Conservation (phyloP, 768 basidiomycete genomes). For the Leccinum pellstonianum region DNA sequence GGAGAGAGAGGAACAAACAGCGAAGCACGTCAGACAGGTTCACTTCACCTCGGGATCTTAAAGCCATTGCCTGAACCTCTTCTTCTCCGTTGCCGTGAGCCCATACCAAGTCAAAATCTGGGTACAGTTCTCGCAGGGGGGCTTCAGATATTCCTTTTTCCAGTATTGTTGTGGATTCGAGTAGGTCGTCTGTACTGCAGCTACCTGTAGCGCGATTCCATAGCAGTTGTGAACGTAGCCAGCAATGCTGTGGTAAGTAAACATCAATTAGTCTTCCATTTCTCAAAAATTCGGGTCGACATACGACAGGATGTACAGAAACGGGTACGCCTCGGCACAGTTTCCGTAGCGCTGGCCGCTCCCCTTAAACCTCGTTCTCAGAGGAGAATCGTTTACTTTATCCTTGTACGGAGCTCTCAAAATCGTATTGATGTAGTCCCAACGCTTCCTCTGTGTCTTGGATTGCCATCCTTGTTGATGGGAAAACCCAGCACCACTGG, state of each 20-base stretch:
- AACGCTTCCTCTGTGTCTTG: not conserved
- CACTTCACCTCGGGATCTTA: too few relatives aligned
- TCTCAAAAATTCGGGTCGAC: not conserved
- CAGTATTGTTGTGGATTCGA: too few relatives aligned
- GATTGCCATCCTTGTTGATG: not conserved
- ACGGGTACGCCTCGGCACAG: not conserved
- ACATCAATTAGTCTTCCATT: not conserved
- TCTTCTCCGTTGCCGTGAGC: not conserved
- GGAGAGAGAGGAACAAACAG: not conserved
- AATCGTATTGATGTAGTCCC: not conserved
- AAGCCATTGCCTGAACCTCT: not conserved
- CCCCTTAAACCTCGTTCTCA: not conserved
- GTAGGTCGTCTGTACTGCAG: not conserved
- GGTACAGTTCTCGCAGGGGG: not conserved
- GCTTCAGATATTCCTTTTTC: not conserved
- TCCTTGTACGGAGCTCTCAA: not conserved
- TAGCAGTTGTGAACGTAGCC: not conserved
- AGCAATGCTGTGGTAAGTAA: not conserved
- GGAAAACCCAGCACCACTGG: not conserved
- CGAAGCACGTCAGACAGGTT: too few relatives aligned
- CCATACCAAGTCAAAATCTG: not conserved
- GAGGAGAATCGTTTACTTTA: not conserved
- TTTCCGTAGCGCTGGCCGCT: not conserved
- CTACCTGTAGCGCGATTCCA: not conserved
- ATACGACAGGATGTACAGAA: not conserved